Evolutionary conservation across 2,329 filamentous ascomycete species (phyloP), one percentile per base, ranked within the genome.

Genomic region (Cladosporium sphaerospermum): DNA sequence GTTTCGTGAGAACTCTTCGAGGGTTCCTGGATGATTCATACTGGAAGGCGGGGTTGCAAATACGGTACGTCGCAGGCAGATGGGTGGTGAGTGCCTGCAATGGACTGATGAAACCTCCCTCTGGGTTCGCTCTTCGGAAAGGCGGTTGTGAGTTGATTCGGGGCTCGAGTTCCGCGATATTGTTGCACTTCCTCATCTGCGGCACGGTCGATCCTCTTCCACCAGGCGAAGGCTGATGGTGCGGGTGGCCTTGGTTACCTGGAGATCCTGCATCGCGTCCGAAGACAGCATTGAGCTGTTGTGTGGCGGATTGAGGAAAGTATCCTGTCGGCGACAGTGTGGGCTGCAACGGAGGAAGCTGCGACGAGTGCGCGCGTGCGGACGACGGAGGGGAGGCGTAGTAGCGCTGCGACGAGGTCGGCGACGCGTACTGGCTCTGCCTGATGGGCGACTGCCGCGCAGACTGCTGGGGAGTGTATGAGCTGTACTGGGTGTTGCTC

Each of bases 21-120:
- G 93, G 93, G 67, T 99, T 99, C 60, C 93, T 83, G 51, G 93
- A 96, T 13, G 93, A 96, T 69, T 99, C 93, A 73, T 99, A 99
- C 75, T 99, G 96, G 79, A 99, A 99, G 64, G 82, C 85, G 3
- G 91, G 91, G 69, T 99, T 99, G 77, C 93, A 99, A 70, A 99
- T 97, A 63, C 93, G 87, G 75, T 99, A 99, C 2, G 93, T 97
- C 4, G 91, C 86, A 13, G 93, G 92, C 16, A 99, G 78, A 64
- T 97, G 91, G 39, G 88, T 86, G 1, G 93, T 99, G 56, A 99
- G 79, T 45, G 93, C 92, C 85, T 97, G 92, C 46, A 99, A 79
- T 45, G 93, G 93, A 70, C 93, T 97, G 69, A 99, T 96, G 68
- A 99, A 99, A 45, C 93, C 93, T 50, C 93, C 93, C 68, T 99